Conservation (phyloP, 371 early-diverging fungal species). For the Zychaea mexicana region DNA sequence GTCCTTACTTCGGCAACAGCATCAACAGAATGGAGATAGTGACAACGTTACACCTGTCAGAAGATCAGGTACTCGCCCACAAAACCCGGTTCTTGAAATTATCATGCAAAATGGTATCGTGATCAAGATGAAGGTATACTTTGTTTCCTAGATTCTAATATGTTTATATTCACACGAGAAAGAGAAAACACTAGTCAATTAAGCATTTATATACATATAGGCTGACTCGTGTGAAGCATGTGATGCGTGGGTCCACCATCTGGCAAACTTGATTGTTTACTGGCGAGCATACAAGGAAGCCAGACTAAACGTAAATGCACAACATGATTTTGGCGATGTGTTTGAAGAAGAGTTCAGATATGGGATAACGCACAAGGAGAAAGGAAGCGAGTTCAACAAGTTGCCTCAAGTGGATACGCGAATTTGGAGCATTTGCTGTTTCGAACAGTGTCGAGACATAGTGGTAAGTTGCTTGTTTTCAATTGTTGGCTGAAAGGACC, state of each 20-base stretch:
- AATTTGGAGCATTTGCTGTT: constrained; percentile 60
- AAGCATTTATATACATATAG: constrained; percentile 11
- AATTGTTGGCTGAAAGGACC: too few relatives aligned
- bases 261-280: constrained; percentile 48
- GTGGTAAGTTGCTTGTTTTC: constrained; percentile 25
- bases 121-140: constrained; percentile 33
- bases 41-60: too few relatives aligned
- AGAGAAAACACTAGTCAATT: not conserved
- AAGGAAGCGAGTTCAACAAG: constrained; percentile 17
- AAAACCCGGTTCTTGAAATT: constrained; percentile 31
- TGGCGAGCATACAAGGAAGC: constrained; percentile 54
- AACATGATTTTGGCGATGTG: constrained; percentile 14
- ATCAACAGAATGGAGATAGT: not conserved
- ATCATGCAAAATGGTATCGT: constrained; percentile 44
- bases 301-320: constrained; percentile 39
- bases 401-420: constrained; percentile 39
- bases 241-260: constrained; percentile 53
- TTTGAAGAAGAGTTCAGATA: constrained; percentile 28
- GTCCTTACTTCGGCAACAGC: not conserved
- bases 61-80: too few relatives aligned
- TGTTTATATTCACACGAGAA: not conserved
- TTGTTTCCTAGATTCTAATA: not conserved
- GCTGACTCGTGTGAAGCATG: constrained; percentile 49
- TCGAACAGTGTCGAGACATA: constrained; percentile 42
- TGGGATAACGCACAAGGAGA: constrained; percentile 19